phyloP scores from a whole-genome alignment of 2,329 filamentous ascomycete genomes.

The Fusarium aywerte region DNA sequence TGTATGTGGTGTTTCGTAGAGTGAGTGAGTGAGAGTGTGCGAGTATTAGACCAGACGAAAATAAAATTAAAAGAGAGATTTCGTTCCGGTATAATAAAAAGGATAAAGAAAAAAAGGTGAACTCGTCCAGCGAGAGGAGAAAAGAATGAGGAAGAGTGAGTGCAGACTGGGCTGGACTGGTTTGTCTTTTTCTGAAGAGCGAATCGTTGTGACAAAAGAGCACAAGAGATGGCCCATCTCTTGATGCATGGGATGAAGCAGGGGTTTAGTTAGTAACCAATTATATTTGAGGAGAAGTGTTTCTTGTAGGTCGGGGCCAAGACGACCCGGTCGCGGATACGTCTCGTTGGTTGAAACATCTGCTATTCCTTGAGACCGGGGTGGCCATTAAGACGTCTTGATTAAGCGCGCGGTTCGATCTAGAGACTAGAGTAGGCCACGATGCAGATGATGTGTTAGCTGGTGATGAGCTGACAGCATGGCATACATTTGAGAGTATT shows the following conservation, averaged over 20 bases:
- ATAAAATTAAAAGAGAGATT: constrained; percentile 7
- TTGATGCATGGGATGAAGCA: constrained; percentile 23
- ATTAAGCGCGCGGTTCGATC: constrained; percentile 28
- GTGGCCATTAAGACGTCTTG: constrained; percentile 20
- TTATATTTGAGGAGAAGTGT: background rate
- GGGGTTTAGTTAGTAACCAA: constrained; percentile 29
- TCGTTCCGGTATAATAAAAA: constrained; percentile 2
- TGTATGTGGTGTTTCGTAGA: background rate
- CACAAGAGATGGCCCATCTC: background rate
- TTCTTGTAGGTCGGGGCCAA: constrained; percentile 24
- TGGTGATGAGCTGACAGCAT: background rate
- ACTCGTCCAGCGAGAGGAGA: constrained; percentile 44
- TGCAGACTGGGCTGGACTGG: background rate
- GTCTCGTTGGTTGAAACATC: constrained; percentile 36
- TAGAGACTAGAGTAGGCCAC: no score
- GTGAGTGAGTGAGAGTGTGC: background rate
- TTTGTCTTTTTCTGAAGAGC: constrained; percentile 2
- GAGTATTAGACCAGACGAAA: background rate
- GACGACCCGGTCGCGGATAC: constrained; percentile 38
- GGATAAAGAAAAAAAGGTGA: background rate
- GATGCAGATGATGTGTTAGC: no score
- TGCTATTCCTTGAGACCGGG: background rate
- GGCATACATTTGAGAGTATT: background rate
- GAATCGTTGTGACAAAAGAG: constrained; percentile 31
- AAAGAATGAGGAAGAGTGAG: constrained; percentile 19